Evolutionary conservation across 768 basidiomycete genomes (phyloP).

Genomic region (Strobilomyces confusus): DNA sequence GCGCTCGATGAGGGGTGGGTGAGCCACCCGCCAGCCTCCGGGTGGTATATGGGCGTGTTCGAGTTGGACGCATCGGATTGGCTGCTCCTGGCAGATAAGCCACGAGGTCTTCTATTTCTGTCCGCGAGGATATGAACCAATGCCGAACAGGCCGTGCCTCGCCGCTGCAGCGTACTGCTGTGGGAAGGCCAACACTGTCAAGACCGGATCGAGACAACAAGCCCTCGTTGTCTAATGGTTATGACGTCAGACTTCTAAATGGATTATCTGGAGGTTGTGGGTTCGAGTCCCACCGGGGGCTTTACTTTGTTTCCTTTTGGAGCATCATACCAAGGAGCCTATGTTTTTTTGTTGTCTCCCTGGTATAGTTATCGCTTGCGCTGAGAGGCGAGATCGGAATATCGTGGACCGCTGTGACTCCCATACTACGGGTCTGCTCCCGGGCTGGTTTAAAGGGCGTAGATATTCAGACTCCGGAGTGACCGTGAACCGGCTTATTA

Average conservation of each 20-base stretch:
- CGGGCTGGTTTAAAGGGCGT: background rate
- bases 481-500: constrained; percentile 1
- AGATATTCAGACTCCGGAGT: constrained; percentile 3
- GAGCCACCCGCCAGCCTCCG: background rate
- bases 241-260: constrained; percentile 89
- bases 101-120: background rate
- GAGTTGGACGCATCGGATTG: background rate
- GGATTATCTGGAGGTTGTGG: constrained; percentile 83
- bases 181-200: background rate
- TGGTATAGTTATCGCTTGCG: background rate
- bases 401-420: background rate
- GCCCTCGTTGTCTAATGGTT: constrained; percentile 88
- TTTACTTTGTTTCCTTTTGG: constrained; percentile 23
- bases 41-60: background rate
- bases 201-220: background rate
- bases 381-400: too few species aligned
- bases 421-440: background rate
- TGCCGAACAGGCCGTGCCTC: background rate
- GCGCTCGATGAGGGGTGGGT: background rate
- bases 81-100: constrained; percentile 5
- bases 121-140: background rate
- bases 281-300: constrained; percentile 86
- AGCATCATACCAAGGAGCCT: too few species aligned
- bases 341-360: background rate
- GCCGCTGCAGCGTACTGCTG: background rate